Evolutionary conservation across 2,329 filamentous ascomycete genomes (phyloP).

Genomic region (Gremmenia infestans): DNA sequence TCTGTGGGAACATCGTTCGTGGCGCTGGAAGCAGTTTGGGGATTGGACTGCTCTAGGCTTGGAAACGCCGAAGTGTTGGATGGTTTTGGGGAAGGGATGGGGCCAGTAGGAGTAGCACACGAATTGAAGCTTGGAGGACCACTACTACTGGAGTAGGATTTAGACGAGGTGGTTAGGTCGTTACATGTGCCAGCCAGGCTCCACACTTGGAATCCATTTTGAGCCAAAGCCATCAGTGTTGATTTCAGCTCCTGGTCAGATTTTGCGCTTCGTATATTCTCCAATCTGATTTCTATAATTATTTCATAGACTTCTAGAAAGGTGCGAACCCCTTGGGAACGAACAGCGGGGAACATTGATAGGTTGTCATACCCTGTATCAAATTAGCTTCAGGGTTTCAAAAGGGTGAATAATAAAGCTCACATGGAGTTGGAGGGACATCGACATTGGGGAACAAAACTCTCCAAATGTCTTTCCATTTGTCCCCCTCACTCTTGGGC

Average conservation of each 20-base stretch:
- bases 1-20: background rate
- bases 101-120: background rate
- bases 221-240: background rate
- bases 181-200: background rate
- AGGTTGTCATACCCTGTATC: background rate
- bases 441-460: background rate
- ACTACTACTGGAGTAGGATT: background rate
- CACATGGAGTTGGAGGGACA: background rate
- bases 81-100: background rate
- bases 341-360: background rate
- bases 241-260: background rate
- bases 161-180: background rate
- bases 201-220: background rate
- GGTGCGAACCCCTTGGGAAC: background rate
- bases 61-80: background rate
- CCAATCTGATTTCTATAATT: background rate
- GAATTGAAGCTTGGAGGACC: background rate
- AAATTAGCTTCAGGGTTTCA: background rate
- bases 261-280: background rate
- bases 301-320: background rate
- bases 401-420: background rate
- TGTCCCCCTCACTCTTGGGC: background rate
- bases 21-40: background rate
- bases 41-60: background rate
- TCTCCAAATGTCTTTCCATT: background rate